Conservation (phyloP, 2,329 filamentous ascomycete genomes). For the Cytospora mali region DNA sequence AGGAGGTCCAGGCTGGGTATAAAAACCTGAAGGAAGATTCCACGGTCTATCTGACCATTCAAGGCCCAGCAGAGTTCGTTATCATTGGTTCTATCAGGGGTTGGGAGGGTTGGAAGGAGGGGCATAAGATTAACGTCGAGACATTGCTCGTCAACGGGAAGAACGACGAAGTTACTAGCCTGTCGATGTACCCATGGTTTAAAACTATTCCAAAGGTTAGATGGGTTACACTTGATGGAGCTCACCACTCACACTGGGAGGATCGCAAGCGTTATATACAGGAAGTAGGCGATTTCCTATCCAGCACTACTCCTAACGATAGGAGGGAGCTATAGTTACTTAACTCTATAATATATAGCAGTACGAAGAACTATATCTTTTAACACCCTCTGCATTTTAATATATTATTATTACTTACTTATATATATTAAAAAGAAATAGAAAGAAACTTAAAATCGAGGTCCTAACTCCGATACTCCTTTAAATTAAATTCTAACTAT, state of each 20-base stretch:
- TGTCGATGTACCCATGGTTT: conserved; percentile 34
- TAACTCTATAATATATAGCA: no score
- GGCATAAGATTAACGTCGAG: conserved; percentile 31
- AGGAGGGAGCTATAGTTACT: conserved; percentile 4
- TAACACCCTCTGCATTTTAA: no score
- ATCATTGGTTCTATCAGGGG: conserved; percentile 32
- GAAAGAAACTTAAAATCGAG: no score
- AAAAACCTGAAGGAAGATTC: conserved; percentile 31
- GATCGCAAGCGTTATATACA: conserved; percentile 33
- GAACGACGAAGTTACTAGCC: conserved; percentile 35
- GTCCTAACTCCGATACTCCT: no score
- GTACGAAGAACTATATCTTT: no score
- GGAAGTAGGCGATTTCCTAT: conserved; percentile 22
- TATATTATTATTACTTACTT: no score
- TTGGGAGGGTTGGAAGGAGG: conserved; percentile 34
- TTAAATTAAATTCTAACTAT: no score
- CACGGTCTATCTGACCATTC: conserved; percentile 34
- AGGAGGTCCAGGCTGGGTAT: conserved; percentile 29
- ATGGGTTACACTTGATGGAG: conserved; percentile 35
- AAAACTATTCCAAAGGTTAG: conserved; percentile 32
- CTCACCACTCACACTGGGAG: conserved; percentile 34
- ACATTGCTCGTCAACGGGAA: conserved; percentile 28
- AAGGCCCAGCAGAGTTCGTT: conserved; percentile 36
- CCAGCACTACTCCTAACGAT: background rate
- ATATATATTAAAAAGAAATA: no score